phyloP scores from a whole-genome alignment of 805 yeast species.

The Yarrowia keelungensis region DNA sequence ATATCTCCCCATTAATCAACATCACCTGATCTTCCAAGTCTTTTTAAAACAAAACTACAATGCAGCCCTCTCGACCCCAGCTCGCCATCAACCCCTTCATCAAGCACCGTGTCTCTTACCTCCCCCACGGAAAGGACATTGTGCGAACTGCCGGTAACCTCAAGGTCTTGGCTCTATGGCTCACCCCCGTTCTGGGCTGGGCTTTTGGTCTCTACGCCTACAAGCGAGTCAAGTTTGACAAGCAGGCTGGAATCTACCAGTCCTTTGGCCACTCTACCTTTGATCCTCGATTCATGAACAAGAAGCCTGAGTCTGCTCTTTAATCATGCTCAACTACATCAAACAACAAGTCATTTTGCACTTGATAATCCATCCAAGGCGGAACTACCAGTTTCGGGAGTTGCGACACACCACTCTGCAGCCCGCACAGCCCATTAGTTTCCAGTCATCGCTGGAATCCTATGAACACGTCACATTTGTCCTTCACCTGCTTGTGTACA shows the following conservation, averaged over 20 bases:
- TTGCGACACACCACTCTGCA: background rate
- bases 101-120: slow-evolving; percentile 24
- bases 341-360: slow-evolving; percentile 29
- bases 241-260: slow-evolving; percentile 29
- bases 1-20: slow-evolving; percentile 19
- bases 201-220: slow-evolving; percentile 37
- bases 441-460: background rate
- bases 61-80: slow-evolving; percentile 38
- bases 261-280: slow-evolving; percentile 34
- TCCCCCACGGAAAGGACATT: slow-evolving; percentile 17
- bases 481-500: background rate
- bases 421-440: background rate
- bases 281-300: slow-evolving; percentile 32
- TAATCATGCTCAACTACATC: slow-evolving; percentile 29
- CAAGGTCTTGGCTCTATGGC: slow-evolving; percentile 2
- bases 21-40: slow-evolving; percentile 27
- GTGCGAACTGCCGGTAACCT: slow-evolving; percentile 18
- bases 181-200: slow-evolving; percentile 38
- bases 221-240: slow-evolving; percentile 38
- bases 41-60: slow-evolving; percentile 23
- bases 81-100: slow-evolving; percentile 35
- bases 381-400: slow-evolving; percentile 14
- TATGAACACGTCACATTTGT: background rate
- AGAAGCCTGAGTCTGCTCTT: slow-evolving; percentile 29
- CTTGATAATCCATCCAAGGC: slow-evolving; percentile 20